Percentiles rank a stretch among this genome's conserved stretches.
Conservation (phyloP, 306 rosid species). For the Dryas drummondii region DNA sequence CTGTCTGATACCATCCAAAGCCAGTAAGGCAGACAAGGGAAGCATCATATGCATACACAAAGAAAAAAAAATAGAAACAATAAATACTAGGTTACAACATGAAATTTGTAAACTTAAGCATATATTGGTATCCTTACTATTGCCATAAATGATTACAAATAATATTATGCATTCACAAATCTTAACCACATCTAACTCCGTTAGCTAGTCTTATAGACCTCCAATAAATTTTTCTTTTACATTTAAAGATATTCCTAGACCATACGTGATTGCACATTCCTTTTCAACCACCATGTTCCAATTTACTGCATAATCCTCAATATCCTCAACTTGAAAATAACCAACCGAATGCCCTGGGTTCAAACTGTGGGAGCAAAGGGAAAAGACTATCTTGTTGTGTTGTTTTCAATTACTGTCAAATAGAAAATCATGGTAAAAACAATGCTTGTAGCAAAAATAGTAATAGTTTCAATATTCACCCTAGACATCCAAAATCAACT, state of each 20-base stretch:
- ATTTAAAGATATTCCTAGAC: not conserved
- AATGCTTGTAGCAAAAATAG: not conserved
- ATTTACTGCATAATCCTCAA: not conserved
- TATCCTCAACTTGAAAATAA: not conserved
- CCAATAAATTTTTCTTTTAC: not conserved
- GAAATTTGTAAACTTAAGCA: not conserved
- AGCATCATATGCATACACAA: not conserved
- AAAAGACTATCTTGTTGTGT: not conserved
- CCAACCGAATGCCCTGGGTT: not conserved
- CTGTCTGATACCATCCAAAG: slow-evolving; percentile 4
- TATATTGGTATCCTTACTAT: not conserved
- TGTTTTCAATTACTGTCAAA: not conserved
- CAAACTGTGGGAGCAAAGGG: not conserved
- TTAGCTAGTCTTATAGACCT: not conserved
- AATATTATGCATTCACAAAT: not conserved
- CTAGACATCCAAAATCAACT: not conserved
- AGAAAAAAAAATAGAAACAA: not conserved
- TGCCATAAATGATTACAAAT: not conserved
- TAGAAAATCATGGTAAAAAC: not conserved
- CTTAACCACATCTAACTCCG: not conserved
- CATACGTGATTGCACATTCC: not conserved
- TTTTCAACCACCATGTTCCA: not conserved
- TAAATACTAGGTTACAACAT: not conserved
- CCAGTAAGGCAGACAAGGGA: not conserved
- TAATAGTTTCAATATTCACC: not conserved